phyloP scores from a whole-genome alignment of 257 asterid species.

The Petunia axillaris region DNA sequence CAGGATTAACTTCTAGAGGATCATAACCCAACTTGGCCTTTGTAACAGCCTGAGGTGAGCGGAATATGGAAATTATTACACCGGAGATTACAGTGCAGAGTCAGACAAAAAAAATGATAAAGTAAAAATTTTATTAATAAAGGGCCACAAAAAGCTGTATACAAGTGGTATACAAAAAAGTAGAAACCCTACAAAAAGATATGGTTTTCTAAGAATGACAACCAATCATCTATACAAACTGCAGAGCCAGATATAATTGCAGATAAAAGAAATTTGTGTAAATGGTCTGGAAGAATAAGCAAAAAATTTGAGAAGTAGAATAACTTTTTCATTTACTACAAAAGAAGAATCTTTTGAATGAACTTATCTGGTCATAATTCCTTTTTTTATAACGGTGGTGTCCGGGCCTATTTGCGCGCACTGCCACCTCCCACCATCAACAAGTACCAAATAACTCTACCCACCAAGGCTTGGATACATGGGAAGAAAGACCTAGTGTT shows the following conservation, averaged over 20 bases:
- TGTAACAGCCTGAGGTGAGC: conserved; percentile 82
- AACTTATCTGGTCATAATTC: conserved; percentile 17
- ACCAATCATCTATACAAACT: no score
- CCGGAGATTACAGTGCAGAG: background rate
- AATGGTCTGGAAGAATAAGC: background rate
- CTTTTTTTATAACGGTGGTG: no score
- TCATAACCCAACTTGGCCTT: conserved; percentile 97
- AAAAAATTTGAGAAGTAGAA: background rate
- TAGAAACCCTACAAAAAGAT: no score
- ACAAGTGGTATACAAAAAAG: no score
- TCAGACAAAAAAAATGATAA: background rate
- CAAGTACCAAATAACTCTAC: no score
- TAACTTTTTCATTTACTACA: conserved; percentile 3
- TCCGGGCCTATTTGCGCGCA: no score
- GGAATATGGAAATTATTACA: conserved; percentile 23
- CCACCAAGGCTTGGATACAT: no score
- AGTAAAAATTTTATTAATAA: no score
- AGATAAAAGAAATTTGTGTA: background rate
- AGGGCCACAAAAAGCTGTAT: no score
- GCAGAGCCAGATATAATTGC: background rate
- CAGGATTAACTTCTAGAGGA: conserved; percentile 98
- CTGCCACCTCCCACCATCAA: no score
- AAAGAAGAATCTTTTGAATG: background rate
- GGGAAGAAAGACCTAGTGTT: no score
- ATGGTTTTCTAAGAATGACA: no score